A percentile compares a stretch with the other conserved stretches of the same genome.
These are phyloP conservation scores for Beauveria bassiana DNA, from an alignment of 2,329 filamentous ascomycete genomes.

Conservation along the genomic window DNA sequence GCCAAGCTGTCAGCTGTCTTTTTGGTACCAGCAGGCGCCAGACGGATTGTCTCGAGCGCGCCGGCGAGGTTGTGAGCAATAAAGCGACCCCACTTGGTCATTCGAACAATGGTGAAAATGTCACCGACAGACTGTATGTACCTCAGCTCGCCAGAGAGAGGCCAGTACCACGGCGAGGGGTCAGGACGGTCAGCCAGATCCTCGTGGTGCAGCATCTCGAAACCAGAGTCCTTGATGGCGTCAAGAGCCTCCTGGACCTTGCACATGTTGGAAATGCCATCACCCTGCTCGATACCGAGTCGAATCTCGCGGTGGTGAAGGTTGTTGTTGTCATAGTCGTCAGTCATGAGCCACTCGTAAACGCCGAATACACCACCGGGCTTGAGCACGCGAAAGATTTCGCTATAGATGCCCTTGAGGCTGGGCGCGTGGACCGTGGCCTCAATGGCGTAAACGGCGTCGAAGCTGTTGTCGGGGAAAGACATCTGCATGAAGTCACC, in stretches of 20 bases:
- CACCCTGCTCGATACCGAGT: slow-evolving; percentile 82
- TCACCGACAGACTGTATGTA: slow-evolving; percentile 69
- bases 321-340: slow-evolving; percentile 83
- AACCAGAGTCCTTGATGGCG: slow-evolving; percentile 78
- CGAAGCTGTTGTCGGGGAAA: slow-evolving; percentile 81
- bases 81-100: slow-evolving; percentile 72
- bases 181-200: slow-evolving; percentile 48
- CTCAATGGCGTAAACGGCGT: slow-evolving; percentile 91
- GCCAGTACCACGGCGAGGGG: slow-evolving; percentile 84
- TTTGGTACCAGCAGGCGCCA: slow-evolving; percentile 71
- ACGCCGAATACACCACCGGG: slow-evolving; percentile 91
- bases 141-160: slow-evolving; percentile 69
- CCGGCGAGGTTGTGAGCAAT: slow-evolving; percentile 67
- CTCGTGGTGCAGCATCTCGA: slow-evolving; percentile 53
- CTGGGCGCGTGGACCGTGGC: slow-evolving; percentile 86
- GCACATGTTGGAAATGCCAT: slow-evolving; percentile 94
- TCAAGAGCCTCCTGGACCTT: slow-evolving; percentile 67
- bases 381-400: slow-evolving; percentile 88
- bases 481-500: slow-evolving; percentile 81
- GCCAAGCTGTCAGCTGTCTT: slow-evolving; percentile 83
- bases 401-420: slow-evolving; percentile 78
- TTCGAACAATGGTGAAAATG: slow-evolving; percentile 67
- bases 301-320: slow-evolving; percentile 76
- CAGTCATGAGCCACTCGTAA: slow-evolving; percentile 97
- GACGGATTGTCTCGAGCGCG: slow-evolving; percentile 57